Conservation (phyloP, 2,329 filamentous ascomycete species). For the Parasarocladium wereldwijsianum region DNA sequence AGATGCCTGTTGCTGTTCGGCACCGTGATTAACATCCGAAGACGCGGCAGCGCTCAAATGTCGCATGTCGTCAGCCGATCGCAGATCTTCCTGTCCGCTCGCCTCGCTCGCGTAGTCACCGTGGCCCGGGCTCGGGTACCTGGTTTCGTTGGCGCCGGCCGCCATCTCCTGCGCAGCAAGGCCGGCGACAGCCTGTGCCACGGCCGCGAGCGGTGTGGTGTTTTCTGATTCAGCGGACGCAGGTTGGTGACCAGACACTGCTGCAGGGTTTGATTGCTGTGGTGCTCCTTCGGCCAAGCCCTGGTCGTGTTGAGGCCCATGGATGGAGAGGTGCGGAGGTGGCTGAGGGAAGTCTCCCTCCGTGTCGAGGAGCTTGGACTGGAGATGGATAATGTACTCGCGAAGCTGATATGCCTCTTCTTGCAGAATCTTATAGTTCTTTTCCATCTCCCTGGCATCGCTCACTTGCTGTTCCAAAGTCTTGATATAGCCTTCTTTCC, state of each 20-base stretch:
- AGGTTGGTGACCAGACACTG: conserved; percentile 9
- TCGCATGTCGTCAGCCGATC: conserved; percentile 39
- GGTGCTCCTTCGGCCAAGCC: conserved; percentile 4
- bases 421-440: conserved; percentile 67
- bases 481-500: conserved; percentile 97
- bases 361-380: conserved; percentile 70
- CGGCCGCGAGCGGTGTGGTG: conserved; percentile 27
- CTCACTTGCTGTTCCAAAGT: conserved; percentile 90
- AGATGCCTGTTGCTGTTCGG: conserved; percentile 39
- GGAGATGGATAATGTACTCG: conserved; percentile 84
- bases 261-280: conserved; percentile 3
- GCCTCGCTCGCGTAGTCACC: neutral
- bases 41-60: too few relatives aligned
- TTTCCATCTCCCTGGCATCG: conserved; percentile 61
- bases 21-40: too few relatives aligned
- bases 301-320: too few relatives aligned
- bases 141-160: conserved; percentile 15
- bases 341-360: conserved; percentile 75
- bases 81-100: conserved; percentile 22
- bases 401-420: conserved; percentile 80
- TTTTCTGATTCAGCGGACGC: neutral
- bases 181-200: conserved; percentile 33
- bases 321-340: conserved; percentile 58
- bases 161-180: conserved; percentile 27
- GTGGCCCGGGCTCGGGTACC: conserved; percentile 2